Base-by-base conservation (phyloP, 2,329 filamentous ascomycete genomes). In the Raffaelea deltoideospora region DNA sequence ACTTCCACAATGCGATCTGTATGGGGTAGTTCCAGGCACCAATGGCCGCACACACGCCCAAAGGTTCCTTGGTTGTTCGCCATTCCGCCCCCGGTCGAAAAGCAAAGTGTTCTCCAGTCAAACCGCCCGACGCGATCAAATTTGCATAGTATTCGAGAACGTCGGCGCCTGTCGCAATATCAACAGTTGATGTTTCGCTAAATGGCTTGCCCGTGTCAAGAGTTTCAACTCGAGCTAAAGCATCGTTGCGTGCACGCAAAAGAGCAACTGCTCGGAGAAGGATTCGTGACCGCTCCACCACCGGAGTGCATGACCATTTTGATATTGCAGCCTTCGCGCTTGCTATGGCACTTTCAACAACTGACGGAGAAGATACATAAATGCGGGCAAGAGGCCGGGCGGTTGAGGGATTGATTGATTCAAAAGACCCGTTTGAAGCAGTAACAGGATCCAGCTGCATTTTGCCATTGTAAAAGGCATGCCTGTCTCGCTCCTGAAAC, bases 181-280 rank as follows among this genome's bases (percentile, higher is more conserved):
- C 86, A 21, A 93, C 83, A 0, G 78, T 76, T 37, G 78, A 82
- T 3, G 86, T 93, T 58, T 93, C 85, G 4, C 79, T 79, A 57
- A 71, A 88, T 8, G 85, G 74, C 56, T 92, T 92, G 52, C 86
- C 85, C 0, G 85, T 92, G 55, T 93, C 85, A 50, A 79, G 65
- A 2, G 84, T 92, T 60, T 93, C 85, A 38, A 84, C 64, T 39
- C 67, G 68, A 35, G 85, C 85, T 30, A 93, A 76, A 39, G 76
- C 74, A 50, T 92, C 80, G 55, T 92, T 92, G 44, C 76, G 73
- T 44, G 73, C 60, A 33, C 84, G 79, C n/a, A n/a, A n/a, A n/a
- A n/a, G n/a, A n/a, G n/a, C n/a, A n/a, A n/a, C n/a, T n/a, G n/a
- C n/a, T n/a, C n/a, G n/a, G n/a, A n/a, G n/a, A n/a, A n/a, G n/a